Evolutionary conservation across 2,329 filamentous ascomycete species (phyloP).

Genomic region (Orbilia brochopaga): DNA sequence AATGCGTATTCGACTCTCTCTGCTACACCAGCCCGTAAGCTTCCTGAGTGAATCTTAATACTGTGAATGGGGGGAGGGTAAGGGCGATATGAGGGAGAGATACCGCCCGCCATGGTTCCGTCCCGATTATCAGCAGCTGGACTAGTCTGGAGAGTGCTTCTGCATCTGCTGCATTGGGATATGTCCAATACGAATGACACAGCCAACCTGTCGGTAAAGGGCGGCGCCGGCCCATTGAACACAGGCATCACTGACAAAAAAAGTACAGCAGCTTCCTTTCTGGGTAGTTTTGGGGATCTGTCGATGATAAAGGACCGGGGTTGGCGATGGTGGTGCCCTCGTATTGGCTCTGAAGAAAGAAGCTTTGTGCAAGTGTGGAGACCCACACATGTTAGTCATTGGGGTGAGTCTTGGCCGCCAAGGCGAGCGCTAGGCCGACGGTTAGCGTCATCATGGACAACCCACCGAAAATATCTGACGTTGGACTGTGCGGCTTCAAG

Average conservation of each 20-base stretch:
- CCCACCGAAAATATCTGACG: neutral
- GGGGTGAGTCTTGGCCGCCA: constrained; percentile 25
- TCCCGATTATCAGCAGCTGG: constrained; percentile 15
- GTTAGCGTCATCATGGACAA: neutral
- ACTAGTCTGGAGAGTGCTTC: constrained; percentile 12
- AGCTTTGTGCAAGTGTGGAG: constrained; percentile 2
- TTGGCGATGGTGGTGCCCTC: neutral
- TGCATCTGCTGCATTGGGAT: constrained; percentile 22
- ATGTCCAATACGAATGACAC: constrained; percentile 13
- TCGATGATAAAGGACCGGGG: neutral
- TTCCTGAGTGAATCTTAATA: too few species aligned
- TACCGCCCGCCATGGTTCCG: constrained; percentile 12
- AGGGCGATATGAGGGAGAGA: neutral
- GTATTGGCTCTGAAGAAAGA: neutral
- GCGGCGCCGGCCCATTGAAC: constrained; percentile 11
- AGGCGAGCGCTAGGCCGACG: too few species aligned
- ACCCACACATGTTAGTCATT: constrained; percentile 20
- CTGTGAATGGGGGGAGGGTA: too few species aligned
- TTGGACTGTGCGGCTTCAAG: neutral
- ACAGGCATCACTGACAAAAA: constrained; percentile 20
- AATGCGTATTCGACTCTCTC: too few species aligned
- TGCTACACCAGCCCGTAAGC: too few species aligned
- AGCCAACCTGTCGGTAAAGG: neutral
- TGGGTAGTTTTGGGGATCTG: neutral
- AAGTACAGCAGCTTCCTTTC: constrained; percentile 44